Conservation (phyloP, 2,329 filamentous ascomycete species). For the Cytospora chrysosperma region DNA sequence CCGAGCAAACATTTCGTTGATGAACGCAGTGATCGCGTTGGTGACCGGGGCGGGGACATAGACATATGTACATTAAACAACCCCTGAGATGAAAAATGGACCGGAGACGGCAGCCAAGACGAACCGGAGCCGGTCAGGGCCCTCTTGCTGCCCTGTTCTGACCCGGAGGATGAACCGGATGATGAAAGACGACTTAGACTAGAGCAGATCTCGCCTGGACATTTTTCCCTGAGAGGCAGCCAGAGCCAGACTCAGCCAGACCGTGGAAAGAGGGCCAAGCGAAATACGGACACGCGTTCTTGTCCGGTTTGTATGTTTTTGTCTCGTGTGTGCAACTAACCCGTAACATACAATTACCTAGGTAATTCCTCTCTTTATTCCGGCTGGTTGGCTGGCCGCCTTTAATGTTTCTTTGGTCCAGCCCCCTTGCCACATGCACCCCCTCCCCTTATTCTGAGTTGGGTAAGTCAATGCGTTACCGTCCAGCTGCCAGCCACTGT, state of each 20-base stretch:
- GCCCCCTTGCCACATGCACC: too few relatives aligned
- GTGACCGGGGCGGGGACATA: neutral
- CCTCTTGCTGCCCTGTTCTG: neutral
- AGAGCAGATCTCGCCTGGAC: neutral
- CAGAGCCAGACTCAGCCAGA: neutral
- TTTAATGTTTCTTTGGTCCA: neutral
- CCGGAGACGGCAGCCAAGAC: slow-evolving; percentile 4
- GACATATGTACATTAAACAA: too few relatives aligned
- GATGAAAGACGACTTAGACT: neutral
- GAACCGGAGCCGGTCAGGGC: neutral
- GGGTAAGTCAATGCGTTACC: too few relatives aligned
- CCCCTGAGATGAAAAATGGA: slow-evolving; percentile 11
- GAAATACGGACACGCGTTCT: neutral
- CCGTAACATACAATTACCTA: neutral
- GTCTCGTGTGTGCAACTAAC: neutral
- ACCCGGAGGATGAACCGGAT: neutral
- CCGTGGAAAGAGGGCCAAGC: neutral
- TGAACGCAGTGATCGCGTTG: slow-evolving; percentile 9
- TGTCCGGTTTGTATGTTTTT: neutral
- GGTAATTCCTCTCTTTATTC: too few relatives aligned
- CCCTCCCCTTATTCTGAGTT: too few relatives aligned
- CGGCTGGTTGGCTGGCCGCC: too few relatives aligned
- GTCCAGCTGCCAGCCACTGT: too few relatives aligned
- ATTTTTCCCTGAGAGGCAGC: neutral
- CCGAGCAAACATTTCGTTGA: neutral